phyloP scores from a whole-genome alignment of 2,329 filamentous ascomycete species.

The Cercospora canescens region DNA sequence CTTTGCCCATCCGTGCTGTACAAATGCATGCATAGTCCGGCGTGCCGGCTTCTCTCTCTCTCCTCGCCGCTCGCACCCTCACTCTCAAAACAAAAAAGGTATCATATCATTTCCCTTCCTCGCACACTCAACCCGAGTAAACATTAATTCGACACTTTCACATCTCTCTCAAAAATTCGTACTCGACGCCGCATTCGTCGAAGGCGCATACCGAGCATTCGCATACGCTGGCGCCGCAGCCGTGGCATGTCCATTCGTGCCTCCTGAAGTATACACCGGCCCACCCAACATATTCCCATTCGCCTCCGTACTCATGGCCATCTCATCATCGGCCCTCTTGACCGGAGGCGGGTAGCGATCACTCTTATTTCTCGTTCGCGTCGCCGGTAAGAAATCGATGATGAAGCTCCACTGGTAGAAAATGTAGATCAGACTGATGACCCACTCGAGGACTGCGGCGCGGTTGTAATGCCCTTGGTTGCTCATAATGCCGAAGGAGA shows the following conservation, averaged over 20 bases:
- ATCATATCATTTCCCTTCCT: background rate
- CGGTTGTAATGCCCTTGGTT: conserved; percentile 52
- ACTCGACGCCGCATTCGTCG: conserved; percentile 6
- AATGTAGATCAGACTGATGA: conserved; percentile 80
- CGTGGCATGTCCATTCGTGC: conserved; percentile 11
- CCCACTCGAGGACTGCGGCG: conserved; percentile 78
- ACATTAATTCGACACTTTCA: background rate
- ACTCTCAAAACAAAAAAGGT: too few species aligned
- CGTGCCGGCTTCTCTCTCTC: too few species aligned
- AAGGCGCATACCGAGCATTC: conserved; percentile 12
- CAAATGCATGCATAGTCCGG: too few species aligned
- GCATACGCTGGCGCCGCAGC: conserved; percentile 6
- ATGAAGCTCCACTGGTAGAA: conserved; percentile 80
- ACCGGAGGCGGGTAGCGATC: conserved; percentile 34
- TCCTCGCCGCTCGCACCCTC: too few species aligned
- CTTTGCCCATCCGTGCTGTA: too few species aligned
- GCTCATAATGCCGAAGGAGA: conserved; percentile 64
- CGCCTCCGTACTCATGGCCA: conserved; percentile 30
- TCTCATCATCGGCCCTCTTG: conserved; percentile 38
- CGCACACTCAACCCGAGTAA: background rate
- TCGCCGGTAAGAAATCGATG: conserved; percentile 81
- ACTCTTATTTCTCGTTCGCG: conserved; percentile 57
- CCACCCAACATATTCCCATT: conserved; percentile 33
- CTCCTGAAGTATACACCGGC: conserved; percentile 34
- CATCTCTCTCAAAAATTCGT: conserved; percentile 20